A percentile compares a stretch with the other conserved stretches of the same genome.
phyloP scores from a whole-genome alignment of 1,139 yeast genomes.

The Geotrichum carabidarum region DNA sequence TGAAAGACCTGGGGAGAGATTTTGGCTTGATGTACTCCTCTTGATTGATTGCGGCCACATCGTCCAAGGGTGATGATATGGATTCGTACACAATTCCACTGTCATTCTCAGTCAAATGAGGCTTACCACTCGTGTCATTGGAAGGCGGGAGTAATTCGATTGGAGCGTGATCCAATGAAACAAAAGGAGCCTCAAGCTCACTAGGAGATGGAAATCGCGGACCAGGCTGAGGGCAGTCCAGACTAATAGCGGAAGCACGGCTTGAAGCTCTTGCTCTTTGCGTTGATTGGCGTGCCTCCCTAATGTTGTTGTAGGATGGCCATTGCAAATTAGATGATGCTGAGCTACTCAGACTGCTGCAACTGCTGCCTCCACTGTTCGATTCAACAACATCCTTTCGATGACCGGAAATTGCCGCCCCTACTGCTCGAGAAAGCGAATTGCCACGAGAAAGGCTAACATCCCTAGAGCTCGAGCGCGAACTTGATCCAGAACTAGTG shows the following conservation, averaged over 20 bases:
- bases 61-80: too few species aligned
- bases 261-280: slow-evolving; percentile 7
- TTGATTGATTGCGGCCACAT: too few species aligned
- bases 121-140: too few species aligned
- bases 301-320: neutral
- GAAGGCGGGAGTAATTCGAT: neutral
- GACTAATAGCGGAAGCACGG: slow-evolving; percentile 7
- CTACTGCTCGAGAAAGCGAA: neutral
- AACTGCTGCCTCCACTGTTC: neutral
- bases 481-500: slow-evolving; percentile 14
- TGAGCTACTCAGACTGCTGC: slow-evolving; percentile 11
- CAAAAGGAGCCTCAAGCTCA: too few species aligned
- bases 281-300: neutral
- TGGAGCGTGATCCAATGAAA: neutral
- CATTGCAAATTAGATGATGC: slow-evolving; percentile 1
- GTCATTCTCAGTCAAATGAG: too few species aligned
- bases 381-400: neutral
- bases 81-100: too few species aligned
- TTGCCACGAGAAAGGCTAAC: neutral
- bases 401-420: neutral
- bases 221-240: too few species aligned
- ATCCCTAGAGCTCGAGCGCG: slow-evolving; percentile 9
- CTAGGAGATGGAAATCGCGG: too few species aligned
- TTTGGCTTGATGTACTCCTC: too few species aligned
- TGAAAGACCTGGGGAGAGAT: too few species aligned